Evolutionary conservation across 176 grass and related monocot species (phyloP).

Genomic region (Zoysia japonica): DNA sequence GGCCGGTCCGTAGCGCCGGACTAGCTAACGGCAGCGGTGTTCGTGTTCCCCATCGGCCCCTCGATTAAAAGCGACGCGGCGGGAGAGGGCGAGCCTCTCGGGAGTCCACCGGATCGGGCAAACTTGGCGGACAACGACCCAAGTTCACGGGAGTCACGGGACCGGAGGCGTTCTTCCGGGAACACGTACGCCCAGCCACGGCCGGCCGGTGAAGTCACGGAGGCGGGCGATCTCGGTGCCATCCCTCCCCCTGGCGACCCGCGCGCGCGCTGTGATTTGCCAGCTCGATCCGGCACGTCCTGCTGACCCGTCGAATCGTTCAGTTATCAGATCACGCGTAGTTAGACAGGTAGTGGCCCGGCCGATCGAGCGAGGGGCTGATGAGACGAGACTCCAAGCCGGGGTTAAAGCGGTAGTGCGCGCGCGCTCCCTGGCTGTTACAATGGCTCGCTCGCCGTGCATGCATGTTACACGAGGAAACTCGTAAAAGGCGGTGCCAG

Average conservation of each 20-base stretch:
- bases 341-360: background rate
- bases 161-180: background rate
- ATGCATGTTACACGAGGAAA: background rate
- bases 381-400: constrained; percentile 12
- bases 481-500: background rate
- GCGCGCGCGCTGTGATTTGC: background rate
- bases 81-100: constrained; percentile 39
- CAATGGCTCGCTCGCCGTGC: background rate
- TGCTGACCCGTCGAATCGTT: background rate
- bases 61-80: constrained; percentile 12
- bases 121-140: constrained; percentile 19
- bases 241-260: background rate
- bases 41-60: background rate
- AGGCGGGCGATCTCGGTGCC: background rate
- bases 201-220: background rate
- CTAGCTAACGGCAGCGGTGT: constrained; percentile 28
- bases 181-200: background rate
- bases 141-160: background rate
- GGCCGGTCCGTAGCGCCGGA: background rate
- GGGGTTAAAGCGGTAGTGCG: background rate
- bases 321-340: background rate
- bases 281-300: background rate
- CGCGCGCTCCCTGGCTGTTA: background rate
- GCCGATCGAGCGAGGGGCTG: background rate
- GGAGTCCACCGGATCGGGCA: constrained; percentile 13